Percentiles rank a stretch among this genome's conserved stretches.
phyloP scores from a whole-genome alignment of 805 yeast genomes.

The Sugiyamaella marilandica region DNA sequence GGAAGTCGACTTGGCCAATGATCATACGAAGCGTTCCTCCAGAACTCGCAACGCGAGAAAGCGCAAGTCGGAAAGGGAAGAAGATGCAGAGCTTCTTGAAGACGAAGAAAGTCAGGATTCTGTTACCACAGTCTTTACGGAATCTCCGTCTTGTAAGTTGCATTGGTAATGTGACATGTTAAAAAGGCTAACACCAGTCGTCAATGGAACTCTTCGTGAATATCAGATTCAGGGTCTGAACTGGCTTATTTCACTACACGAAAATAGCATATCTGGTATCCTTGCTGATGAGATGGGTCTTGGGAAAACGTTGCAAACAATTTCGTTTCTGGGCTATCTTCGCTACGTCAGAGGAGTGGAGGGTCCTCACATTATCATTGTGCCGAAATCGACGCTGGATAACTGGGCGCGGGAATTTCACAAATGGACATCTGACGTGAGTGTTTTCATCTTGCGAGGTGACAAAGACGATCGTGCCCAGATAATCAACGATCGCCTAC shows the following conservation, averaged over 20 bases:
- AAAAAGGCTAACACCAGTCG: conserved; percentile 23
- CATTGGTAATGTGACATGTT: background rate
- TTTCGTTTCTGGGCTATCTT: conserved; percentile 82
- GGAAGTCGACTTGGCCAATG: conserved; percentile 28
- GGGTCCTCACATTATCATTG: conserved; percentile 89
- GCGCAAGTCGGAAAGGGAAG: conserved; percentile 56
- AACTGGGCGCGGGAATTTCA: conserved; percentile 95
- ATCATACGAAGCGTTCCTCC: conserved; percentile 17
- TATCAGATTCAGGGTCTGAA: conserved; percentile 93
- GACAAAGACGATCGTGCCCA: conserved; percentile 68
- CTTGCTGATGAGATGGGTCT: conserved; percentile 98
- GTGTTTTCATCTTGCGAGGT: conserved; percentile 80
- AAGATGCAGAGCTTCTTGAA: conserved; percentile 85
- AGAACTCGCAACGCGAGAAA: conserved; percentile 15
- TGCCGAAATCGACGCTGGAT: conserved; percentile 92
- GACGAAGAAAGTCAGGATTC: conserved; percentile 58
- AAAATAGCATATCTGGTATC: conserved; percentile 83
- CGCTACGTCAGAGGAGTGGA: conserved; percentile 69
- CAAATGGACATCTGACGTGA: conserved; percentile 93
- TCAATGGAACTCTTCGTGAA: conserved; percentile 72
- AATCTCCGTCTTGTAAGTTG: conserved; percentile 58
- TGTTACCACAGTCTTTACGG: conserved; percentile 65
- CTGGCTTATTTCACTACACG: conserved; percentile 85
- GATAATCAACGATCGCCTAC: conserved; percentile 52
- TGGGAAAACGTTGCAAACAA: conserved; percentile 93